Evolutionary conservation across 1,284 basidiomycete species (phyloP), one percentile per base, ranked within the genome.

Genomic region (Pascua guehoae): DNA sequence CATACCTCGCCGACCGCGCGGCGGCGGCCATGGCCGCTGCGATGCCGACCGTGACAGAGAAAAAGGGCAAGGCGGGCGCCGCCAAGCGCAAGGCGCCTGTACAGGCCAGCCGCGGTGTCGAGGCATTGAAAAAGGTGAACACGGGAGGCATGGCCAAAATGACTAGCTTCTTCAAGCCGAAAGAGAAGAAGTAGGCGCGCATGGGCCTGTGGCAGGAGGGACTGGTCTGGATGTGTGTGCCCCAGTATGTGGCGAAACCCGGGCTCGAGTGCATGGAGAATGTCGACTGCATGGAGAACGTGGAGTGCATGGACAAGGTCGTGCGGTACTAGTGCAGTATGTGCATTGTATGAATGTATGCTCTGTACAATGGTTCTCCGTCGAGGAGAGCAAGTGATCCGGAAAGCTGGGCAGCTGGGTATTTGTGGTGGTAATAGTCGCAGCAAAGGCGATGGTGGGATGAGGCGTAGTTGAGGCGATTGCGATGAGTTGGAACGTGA

Each of bases 81-180:
- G 56, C 54, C 5, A 67, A 66, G 8, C 57, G 57, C 5, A 74
- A 72, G 48, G 58, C 66, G 14, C 67, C 69, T 54, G 59, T 63
- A 4, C 50, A 60, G 5, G 53, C 58, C 2, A 66, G 62, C 10
- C 54, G 69, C 41, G 74, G 74, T 38, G 73, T 75, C 43, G 73
- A 73, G 58, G 54, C 65, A 18, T 58, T 75, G 39, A 75, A 75
- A 49, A 75, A 74, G 57, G 74, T 75, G 57, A 73, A 73, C 54
- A 75, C 74, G 16, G 58, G 56, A 11, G 68, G 62, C 14, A 75
- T 75, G 74, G 48, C 62, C 47, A 75, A 75, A 58, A 59, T 75
- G 62, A 74, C 74, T 12, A 70, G 62, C 50, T 75, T 75, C 60
- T 75, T 75, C 65, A 73, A 73, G 57, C 70, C 72, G 2, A 74